These are phyloP conservation scores for Talaromyces sp. DNA, from an alignment of 2,329 filamentous ascomycete species.

Conservation along the genomic window DNA sequence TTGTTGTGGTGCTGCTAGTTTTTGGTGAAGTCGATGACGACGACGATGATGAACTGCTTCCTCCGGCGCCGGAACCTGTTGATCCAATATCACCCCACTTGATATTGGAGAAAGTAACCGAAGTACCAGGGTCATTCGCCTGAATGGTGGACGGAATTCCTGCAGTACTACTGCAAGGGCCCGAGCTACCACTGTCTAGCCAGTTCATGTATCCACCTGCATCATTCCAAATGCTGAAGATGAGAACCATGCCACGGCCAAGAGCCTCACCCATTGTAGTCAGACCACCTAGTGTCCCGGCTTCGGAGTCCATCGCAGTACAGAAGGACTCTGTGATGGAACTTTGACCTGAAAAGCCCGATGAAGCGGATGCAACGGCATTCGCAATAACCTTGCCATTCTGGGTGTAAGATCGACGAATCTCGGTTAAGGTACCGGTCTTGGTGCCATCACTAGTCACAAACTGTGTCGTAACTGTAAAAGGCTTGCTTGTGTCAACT, in stretches of 20 bases:
- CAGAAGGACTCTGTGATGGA: slow-evolving; percentile 61
- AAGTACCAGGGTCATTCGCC: slow-evolving; percentile 46
- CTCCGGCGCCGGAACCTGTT: slow-evolving; percentile 40
- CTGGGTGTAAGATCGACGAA: slow-evolving; percentile 66
- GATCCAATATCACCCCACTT: slow-evolving; percentile 58
- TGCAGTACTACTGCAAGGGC: slow-evolving; percentile 54
- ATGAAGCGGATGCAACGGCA: slow-evolving; percentile 47
- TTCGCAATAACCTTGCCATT: slow-evolving; percentile 60
- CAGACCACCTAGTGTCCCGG: slow-evolving; percentile 56
- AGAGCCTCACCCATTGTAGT: slow-evolving; percentile 57
- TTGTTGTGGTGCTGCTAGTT: background rate
- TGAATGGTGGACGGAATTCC: slow-evolving; percentile 56
- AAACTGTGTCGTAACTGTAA: slow-evolving; percentile 69
- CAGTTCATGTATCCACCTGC: slow-evolving; percentile 69
- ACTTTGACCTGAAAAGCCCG: slow-evolving; percentile 50
- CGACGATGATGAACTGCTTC: background rate
- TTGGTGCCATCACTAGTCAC: slow-evolving; percentile 52
- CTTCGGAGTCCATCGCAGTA: slow-evolving; percentile 51
- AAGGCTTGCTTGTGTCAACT: slow-evolving; percentile 58
- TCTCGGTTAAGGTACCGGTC: slow-evolving; percentile 57
- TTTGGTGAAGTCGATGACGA: background rate
- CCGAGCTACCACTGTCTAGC: slow-evolving; percentile 69
- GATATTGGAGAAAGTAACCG: slow-evolving; percentile 61
- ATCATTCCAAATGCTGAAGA: slow-evolving; percentile 61
- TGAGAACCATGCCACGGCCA: slow-evolving; percentile 61